Conservation (phyloP, 1,284 basidiomycete genomes). For the Apiotrichum sp. region DNA sequence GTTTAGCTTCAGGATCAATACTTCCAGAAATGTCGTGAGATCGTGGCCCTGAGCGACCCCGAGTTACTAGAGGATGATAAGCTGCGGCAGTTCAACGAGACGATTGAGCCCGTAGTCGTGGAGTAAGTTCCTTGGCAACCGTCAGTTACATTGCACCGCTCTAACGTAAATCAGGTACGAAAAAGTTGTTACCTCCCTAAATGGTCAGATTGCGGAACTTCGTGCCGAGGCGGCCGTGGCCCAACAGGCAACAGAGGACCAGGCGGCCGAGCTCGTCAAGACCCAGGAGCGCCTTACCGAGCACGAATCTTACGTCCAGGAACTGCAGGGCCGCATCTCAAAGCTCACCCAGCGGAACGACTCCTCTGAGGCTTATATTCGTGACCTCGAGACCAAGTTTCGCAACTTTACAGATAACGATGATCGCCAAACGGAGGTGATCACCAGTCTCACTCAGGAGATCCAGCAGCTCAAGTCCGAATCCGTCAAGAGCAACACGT, state of each 20-base stretch:
- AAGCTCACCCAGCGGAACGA: slow-evolving; percentile 83
- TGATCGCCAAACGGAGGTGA: slow-evolving; percentile 64
- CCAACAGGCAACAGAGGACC: slow-evolving; percentile 61
- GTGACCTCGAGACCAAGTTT: slow-evolving; percentile 84
- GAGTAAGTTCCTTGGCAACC: slow-evolving; percentile 51
- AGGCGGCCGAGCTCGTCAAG: slow-evolving; percentile 67
- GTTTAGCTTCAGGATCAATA: slow-evolving; percentile 40
- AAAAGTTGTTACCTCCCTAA: slow-evolving; percentile 90
- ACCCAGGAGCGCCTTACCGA: slow-evolving; percentile 64
- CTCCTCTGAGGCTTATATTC: slow-evolving; percentile 87
- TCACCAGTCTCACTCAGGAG: slow-evolving; percentile 77
- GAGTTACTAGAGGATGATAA: slow-evolving; percentile 20
- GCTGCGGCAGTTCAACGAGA: slow-evolving; percentile 73
- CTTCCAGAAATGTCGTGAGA: slow-evolving; percentile 40
- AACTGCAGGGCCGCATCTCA: slow-evolving; percentile 68
- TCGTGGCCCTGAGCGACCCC: slow-evolving; percentile 29
- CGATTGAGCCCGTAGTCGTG: slow-evolving; percentile 94
- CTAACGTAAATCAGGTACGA: slow-evolving; percentile 58
- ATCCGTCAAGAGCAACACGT: slow-evolving; percentile 65
- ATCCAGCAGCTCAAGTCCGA: slow-evolving; percentile 68
- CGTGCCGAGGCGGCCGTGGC: slow-evolving; percentile 62
- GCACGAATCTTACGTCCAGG: slow-evolving; percentile 77
- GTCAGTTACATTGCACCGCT: neutral
- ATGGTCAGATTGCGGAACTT: slow-evolving; percentile 77
- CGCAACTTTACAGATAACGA: slow-evolving; percentile 73